Evolutionary conservation across 371 early-diverging fungal genomes (phyloP).

Genomic region (Circinella umbellata): DNA sequence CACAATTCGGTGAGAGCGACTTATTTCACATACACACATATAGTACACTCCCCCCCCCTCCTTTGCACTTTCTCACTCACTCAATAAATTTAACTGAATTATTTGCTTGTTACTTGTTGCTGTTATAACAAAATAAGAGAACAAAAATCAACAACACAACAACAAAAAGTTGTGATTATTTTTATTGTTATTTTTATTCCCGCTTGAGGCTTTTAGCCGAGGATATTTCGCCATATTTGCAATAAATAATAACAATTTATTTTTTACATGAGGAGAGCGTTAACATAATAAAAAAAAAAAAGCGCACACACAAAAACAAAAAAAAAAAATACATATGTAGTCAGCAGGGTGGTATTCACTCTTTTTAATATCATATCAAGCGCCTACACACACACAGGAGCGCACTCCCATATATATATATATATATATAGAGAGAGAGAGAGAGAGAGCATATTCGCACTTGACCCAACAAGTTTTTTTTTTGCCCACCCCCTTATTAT

Average conservation of each 20-base stretch:
- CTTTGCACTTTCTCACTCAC: no score
- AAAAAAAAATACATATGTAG: neutral
- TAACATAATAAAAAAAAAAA: no score
- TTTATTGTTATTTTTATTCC: neutral
- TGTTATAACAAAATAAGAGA: no score
- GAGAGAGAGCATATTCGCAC: neutral
- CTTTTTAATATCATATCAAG: neutral
- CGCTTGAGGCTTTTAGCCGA: neutral
- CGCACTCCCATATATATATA: no score
- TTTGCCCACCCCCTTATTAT: slow-evolving; percentile 9
- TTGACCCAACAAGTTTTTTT: slow-evolving; percentile 11
- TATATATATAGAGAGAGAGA: no score
- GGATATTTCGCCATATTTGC: slow-evolving; percentile 1
- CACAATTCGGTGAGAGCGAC: no score
- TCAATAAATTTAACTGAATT: no score
- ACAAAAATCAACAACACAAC: neutral
- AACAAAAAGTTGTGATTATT: neutral
- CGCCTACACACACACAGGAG: no score
- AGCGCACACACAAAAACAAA: neutral
- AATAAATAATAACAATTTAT: neutral
- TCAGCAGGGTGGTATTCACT: slow-evolving; percentile 1
- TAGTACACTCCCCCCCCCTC: no score
- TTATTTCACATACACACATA: no score
- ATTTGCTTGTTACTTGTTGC: no score
- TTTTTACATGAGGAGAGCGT: no score